Evolutionary conservation across 2,329 filamentous ascomycete genomes (phyloP).

Genomic region (Harringtonia aguacate): DNA sequence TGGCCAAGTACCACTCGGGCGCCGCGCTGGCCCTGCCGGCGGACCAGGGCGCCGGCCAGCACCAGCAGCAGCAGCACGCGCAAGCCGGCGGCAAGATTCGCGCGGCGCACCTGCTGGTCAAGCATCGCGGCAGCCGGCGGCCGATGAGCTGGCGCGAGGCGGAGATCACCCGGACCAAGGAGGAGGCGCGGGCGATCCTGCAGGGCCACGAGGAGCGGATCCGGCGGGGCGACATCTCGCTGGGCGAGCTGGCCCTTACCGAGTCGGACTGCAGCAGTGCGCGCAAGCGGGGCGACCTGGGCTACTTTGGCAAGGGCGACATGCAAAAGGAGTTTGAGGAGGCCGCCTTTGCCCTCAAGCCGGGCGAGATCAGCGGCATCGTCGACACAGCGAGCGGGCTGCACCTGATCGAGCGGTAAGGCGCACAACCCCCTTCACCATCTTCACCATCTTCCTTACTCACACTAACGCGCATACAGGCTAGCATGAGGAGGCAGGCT

Average conservation of each 20-base stretch:
- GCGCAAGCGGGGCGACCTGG: constrained; percentile 85
- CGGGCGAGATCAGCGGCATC: constrained; percentile 75
- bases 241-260: constrained; percentile 75
- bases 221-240: constrained; percentile 51
- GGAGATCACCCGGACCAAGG: constrained; percentile 78
- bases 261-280: constrained; percentile 96
- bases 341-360: constrained; percentile 80
- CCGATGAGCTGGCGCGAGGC: constrained; percentile 90
- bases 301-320: constrained; percentile 86
- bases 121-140: constrained; percentile 79
- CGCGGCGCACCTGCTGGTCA: constrained; percentile 84
- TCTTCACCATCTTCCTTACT: background rate
- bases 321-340: constrained; percentile 99
- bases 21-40: constrained; percentile 20
- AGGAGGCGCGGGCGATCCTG: constrained; percentile 74
- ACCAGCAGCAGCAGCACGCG: constrained; percentile 4
- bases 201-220: constrained; percentile 67
- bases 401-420: constrained; percentile 89
- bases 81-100: constrained; percentile 66
- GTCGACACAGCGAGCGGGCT: constrained; percentile 90
- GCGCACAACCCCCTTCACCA: too few relatives aligned
- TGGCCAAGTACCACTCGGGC: constrained; percentile 75
- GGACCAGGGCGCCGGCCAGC: constrained; percentile 22
- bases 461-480: background rate
- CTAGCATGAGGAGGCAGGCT: constrained; percentile 2